Evolutionary conservation across 495 filamentous ascomycete genomes (phyloP), one percentile per base, ranked within the genome.

Genomic region (Penicillium canariense): DNA sequence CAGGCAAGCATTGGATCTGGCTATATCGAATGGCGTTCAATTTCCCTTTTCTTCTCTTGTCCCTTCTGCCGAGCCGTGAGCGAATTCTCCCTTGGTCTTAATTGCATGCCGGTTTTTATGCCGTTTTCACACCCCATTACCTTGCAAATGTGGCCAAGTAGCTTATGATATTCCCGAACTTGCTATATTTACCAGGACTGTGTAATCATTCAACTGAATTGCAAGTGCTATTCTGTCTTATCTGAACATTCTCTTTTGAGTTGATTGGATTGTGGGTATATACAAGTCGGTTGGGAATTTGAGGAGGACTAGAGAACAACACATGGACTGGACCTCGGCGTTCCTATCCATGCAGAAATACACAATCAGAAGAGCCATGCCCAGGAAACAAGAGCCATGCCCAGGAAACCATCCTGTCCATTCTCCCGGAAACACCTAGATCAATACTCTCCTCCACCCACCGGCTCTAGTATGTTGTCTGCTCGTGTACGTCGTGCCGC

Each of bases 1-100:
- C 53, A 55, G 62, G 43, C 43, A 30, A 64, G 59, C 62, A 54
- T 63, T 36, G 50, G 50, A 38, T 32, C 30, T 42, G 28, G 53
- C 22, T 22, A 20, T 48, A 30, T 38, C 46, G 42, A 42, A 20
- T 15, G 59, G 62, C 55, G 58, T 54, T 58, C n/a, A n/a, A n/a
- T 51, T 38, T 23, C 20, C 40, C 20, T 45, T 34, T 44, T 45
- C 11, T 36, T 17, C 2, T 14, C 12, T 45, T 38, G 43, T 34
- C 3, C 34, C 48, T 43, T 56, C 49, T 45, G 20, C 26, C 30
- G 30, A 45, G 22, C 42, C 31, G 23, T 49, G 38, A 56, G 54
- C 47, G 54, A 39, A 15, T 30, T n/a, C 26, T 46, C n/a, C n/a
- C 17, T 46, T 28, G n/a, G 26, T 27, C 25, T 46, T 46, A 15